These are phyloP conservation scores for Rosa lucieae DNA, from an alignment of 306 rosid genomes.

Conservation along the genomic window DNA sequence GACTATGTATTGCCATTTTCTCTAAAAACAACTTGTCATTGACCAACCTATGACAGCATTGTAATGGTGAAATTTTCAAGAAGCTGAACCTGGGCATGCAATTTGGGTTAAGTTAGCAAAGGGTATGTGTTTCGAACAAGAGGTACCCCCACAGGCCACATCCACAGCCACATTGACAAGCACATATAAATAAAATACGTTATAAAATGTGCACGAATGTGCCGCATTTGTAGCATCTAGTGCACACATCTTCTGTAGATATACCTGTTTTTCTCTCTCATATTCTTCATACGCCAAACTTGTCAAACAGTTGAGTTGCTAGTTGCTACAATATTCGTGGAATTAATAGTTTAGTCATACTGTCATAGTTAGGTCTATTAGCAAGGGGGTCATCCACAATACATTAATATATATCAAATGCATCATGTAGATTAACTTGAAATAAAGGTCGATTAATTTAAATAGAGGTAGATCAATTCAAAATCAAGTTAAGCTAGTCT, in stretches of 20 bases:
- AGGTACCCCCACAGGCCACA: background rate
- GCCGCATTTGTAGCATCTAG: constrained; percentile 1
- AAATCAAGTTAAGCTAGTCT: background rate
- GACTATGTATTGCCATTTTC: background rate
- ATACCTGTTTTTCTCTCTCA: background rate
- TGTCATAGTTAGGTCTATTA: constrained; percentile 6
- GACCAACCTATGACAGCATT: background rate
- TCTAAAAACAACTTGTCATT: background rate
- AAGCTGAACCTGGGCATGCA: background rate
- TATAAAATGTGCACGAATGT: constrained; percentile 4
- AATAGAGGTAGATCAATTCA: too few relatives aligned
- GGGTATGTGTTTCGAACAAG: background rate
- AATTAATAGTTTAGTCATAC: background rate
- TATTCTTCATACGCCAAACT: constrained; percentile 7
- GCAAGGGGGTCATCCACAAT: background rate
- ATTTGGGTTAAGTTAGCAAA: background rate
- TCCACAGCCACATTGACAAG: constrained; percentile 5
- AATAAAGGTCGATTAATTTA: too few relatives aligned
- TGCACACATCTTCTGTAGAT: constrained; percentile 3
- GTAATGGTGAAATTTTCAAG: background rate
- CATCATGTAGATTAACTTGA: too few relatives aligned
- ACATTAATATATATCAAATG: too few relatives aligned
- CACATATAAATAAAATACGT: background rate
- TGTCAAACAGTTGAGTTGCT: constrained; percentile 10
- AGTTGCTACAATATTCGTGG: background rate